phyloP scores from a whole-genome alignment of 208 protist genomes.

The Naegleria lovaniensis region DNA sequence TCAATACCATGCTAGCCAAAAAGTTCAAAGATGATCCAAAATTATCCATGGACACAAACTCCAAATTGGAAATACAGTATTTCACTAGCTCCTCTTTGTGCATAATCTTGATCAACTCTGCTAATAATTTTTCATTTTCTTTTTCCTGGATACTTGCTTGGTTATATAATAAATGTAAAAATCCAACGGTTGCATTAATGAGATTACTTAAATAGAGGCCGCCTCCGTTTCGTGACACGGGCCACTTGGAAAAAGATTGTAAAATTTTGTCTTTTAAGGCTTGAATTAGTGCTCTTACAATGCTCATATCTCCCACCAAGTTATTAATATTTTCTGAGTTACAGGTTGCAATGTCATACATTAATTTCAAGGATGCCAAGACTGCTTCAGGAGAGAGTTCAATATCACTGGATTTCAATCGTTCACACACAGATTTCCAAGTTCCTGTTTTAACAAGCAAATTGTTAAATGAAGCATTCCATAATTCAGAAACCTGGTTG shows the following conservation, averaged over 20 bases:
- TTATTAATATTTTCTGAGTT: not conserved
- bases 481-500: not conserved
- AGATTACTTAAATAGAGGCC: not conserved
- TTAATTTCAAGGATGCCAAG: not conserved
- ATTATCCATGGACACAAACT: constrained; percentile 66
- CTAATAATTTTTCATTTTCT: constrained; percentile 56
- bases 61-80: constrained; percentile 63
- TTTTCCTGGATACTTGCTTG: not conserved
- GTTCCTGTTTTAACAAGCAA: not conserved
- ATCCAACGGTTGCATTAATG: not conserved
- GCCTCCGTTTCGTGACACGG: not conserved
- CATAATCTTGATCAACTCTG: constrained; percentile 57
- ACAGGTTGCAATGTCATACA: not conserved
- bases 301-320: not conserved
- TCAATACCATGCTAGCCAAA: constrained; percentile 67
- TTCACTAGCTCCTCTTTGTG: constrained; percentile 68
- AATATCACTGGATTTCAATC: not conserved
- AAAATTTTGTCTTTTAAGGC: not conserved
- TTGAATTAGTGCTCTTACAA: not conserved
- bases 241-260: not conserved
- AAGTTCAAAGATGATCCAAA: constrained; percentile 70
- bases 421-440: not conserved
- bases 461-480: not conserved
- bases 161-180: not conserved
- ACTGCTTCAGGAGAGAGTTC: not conserved